Evolutionary conservation across 2,329 filamentous ascomycete species (phyloP), one percentile per base, ranked within the genome.

Genomic region (Curvularia lunata): DNA sequence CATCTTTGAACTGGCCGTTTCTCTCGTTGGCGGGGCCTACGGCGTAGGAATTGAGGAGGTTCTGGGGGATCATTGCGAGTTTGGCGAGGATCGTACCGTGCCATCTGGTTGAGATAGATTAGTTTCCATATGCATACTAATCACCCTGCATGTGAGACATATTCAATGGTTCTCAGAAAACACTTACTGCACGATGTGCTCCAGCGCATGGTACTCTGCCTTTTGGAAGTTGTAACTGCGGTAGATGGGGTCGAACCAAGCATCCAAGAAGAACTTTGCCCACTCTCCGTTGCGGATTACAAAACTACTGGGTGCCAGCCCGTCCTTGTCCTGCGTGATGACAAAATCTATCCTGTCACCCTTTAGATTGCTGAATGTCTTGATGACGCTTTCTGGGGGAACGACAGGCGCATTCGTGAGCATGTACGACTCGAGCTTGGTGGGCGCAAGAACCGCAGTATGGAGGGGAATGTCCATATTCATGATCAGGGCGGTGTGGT

Each of bases 221-320:
- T 96, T 97, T 72, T 96, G 91, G 72, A 99, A 99, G 74, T 97
- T 96, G 80, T 99, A 99, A 66, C 84, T 91, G 63, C 94, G 85
- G 78, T 96, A 99, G 42, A 98, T 81, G 47, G 95, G 95, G 75
- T 98, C 92, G 72, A 95, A 96, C 95, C 95, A 99, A 1, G 91
- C 90, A 75, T 99, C 95, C 18, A 98, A 78, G 72, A 99, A 91
- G 81, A 91, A 99, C 72, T 90, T 90, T 43, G 91, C 90, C 91
- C 94, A 99, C 54, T 95, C 91, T 21, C 93, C 92, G 59, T 90
- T 91, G 61, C 87, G 84, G 12, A 99, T 75, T 13, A 98, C 81
- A 61, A 97, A 89, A 77, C 91, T 97, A 10, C 86, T 87, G 16
- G 88, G 84, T 25, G 87, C 86, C 52, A 99, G 75, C 5, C 94